Evolutionary conservation across 2,329 filamentous ascomycete species (phyloP).

Genomic region (Periglandula ipomoeae): DNA sequence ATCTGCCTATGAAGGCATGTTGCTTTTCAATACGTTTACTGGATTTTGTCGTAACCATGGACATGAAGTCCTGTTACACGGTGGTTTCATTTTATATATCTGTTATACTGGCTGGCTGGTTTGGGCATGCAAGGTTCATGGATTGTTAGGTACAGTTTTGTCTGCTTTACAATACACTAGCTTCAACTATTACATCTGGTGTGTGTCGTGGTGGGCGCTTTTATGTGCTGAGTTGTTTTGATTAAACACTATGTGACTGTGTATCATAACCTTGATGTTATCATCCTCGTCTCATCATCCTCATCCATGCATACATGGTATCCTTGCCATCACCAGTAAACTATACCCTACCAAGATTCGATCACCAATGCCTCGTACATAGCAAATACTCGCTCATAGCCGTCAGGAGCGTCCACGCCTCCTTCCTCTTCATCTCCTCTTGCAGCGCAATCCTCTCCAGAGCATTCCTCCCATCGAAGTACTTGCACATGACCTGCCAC

Average conservation of each 20-base stretch:
- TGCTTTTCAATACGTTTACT: neutral
- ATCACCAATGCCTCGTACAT: conserved; percentile 61
- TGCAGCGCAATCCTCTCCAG: conserved; percentile 80
- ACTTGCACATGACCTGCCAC: conserved; percentile 70
- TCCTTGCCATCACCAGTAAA: too few relatives aligned
- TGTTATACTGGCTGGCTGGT: neutral
- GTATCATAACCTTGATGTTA: too few relatives aligned
- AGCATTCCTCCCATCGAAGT: conserved; percentile 79
- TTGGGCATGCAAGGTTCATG: neutral
- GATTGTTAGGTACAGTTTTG: neutral
- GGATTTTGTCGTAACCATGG: neutral
- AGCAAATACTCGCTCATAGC: conserved; percentile 61
- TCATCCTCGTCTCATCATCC: too few relatives aligned
- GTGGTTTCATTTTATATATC: neutral
- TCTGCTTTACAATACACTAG: neutral
- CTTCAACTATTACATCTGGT: neutral
- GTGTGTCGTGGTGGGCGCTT: too few relatives aligned
- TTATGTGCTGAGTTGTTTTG: too few relatives aligned
- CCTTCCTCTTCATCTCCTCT: conserved; percentile 80
- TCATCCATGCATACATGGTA: too few relatives aligned
- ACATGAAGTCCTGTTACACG: too few relatives aligned
- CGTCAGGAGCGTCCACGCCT: conserved; percentile 58
- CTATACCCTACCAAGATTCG: too few relatives aligned
- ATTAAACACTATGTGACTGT: too few relatives aligned
- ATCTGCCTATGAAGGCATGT: neutral